Conservation (phyloP, 371 early-diverging fungal genomes). For the Batrachochytrium dendrobatidis region DNA sequence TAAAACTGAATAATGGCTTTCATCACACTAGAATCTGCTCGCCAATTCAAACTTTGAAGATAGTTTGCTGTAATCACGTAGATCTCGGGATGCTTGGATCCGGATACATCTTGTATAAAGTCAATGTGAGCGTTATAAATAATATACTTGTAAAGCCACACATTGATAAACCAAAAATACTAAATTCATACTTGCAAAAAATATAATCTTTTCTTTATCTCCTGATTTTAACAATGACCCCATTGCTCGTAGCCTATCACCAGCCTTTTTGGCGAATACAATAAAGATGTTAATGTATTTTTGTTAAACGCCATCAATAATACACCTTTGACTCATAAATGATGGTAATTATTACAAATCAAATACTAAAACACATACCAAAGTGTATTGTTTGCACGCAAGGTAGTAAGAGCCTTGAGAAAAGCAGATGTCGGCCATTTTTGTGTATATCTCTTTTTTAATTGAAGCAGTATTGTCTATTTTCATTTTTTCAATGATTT, state of each 20-base stretch:
- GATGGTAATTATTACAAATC: too few relatives aligned
- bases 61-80: constrained; percentile 46
- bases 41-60: constrained; percentile 47
- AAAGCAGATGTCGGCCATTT: constrained; percentile 36
- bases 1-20: constrained; percentile 45
- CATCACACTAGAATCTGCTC: constrained; percentile 32
- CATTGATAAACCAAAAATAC: too few relatives aligned
- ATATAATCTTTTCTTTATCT: constrained; percentile 43
- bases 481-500: constrained; percentile 25
- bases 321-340: neutral
- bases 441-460: constrained; percentile 9
- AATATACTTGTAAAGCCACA: neutral
- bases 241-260: constrained; percentile 45
- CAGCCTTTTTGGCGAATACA: constrained; percentile 19
- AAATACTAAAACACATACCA: constrained; percentile 16
- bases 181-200: constrained; percentile 40
- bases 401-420: constrained; percentile 29
- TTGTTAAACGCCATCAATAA: neutral
- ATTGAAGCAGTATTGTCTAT: constrained; percentile 8
- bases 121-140: neutral
- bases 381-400: constrained; percentile 44
- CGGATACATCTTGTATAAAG: constrained; percentile 29
- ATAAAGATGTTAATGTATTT: neutral
- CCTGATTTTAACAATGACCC: constrained; percentile 40
- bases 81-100: constrained; percentile 44